These are phyloP conservation scores for Kluyveromyces sp. DNA, from an alignment of 1,139 yeast species.

Conservation along the genomic window DNA sequence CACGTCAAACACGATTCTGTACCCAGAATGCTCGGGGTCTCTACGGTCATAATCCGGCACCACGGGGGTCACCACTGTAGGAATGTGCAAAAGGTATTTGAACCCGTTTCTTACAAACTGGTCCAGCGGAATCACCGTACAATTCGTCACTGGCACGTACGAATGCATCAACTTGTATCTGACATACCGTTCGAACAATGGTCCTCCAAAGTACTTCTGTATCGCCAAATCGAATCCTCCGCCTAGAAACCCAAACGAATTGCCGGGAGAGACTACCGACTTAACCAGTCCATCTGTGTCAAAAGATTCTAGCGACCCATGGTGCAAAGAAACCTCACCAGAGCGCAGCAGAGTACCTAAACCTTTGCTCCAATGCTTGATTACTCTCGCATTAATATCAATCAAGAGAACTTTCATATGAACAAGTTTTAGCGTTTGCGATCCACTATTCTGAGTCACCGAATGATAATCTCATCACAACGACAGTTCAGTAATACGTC, in stretches of 20 bases:
- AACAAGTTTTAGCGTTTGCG: neutral
- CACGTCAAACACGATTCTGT: conserved; percentile 38
- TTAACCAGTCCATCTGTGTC: neutral
- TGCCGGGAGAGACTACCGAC: conserved; percentile 46
- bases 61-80: conserved; percentile 44
- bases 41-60: conserved; percentile 17
- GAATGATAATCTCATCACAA: too few relatives aligned
- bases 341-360: neutral
- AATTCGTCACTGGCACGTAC: conserved; percentile 26
- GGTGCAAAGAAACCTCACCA: conserved; percentile 44
- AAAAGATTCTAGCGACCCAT: conserved; percentile 38
- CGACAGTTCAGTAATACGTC: too few relatives aligned
- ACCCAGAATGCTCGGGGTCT: conserved; percentile 18
- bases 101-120: conserved; percentile 19
- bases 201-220: conserved; percentile 33
- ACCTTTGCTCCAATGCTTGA: conserved; percentile 8
- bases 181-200: conserved; percentile 22
- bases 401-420: conserved; percentile 8
- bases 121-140: conserved; percentile 21
- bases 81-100: conserved; percentile 38
- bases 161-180: conserved; percentile 23
- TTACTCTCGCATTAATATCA: conserved; percentile 8
- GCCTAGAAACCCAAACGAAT: conserved; percentile 43
- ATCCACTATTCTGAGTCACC: too few relatives aligned
- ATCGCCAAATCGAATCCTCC: conserved; percentile 48